Base-by-base conservation (phyloP, 192 early-diverging fungal genomes). In the Coemansia sp. region DNA sequence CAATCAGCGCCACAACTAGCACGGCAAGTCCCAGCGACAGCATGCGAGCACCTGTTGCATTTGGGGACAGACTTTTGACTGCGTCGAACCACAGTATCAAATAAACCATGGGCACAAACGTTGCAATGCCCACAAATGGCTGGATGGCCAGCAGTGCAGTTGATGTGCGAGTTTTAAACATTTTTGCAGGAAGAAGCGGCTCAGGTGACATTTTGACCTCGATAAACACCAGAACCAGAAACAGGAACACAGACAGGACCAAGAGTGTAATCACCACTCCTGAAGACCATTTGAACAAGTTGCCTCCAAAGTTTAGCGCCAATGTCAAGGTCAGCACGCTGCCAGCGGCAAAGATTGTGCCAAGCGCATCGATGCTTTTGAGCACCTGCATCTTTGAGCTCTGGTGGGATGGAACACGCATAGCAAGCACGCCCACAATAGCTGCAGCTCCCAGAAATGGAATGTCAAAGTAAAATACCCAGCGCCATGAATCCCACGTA, bases 41-140 rank as follows among this genome's bases (percentile, higher is more conserved):
- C 26, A 69, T 8, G 38, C 61, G 60, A 4, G 45, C 21, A 11
- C 62, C 48, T 8, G 52, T 40, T 31, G n/a, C 57, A 16, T 32
- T n/a, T 0, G 56, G 15, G 3, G 58, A 62, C 44, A 53, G 58
- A 23, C 32, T 30, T 42, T 69, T 65, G 59, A 76, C 63, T 6
- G 52, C 43, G 49, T 89, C 84, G 63, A 89, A 93, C 63, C 81
- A 93, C 18, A 86, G 12, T 0, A 85, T 80, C 23, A 87, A 60
- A 76, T 87, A 96, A 6, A 73, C 47, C 3, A 70, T 12, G 0
- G 64, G 70, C 11, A 51, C 42, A 49, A 56, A 72, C 6, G 55
- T 62, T 28, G 56, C 62, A 21, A 66, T 45, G 7, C 70, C 66
- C 6, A 64, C 14, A 12, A 70, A 50, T 26, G 55, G 59, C 55